Conservation (phyloP, 306 rosid genomes). For the Cucurbita moschata region DNA sequence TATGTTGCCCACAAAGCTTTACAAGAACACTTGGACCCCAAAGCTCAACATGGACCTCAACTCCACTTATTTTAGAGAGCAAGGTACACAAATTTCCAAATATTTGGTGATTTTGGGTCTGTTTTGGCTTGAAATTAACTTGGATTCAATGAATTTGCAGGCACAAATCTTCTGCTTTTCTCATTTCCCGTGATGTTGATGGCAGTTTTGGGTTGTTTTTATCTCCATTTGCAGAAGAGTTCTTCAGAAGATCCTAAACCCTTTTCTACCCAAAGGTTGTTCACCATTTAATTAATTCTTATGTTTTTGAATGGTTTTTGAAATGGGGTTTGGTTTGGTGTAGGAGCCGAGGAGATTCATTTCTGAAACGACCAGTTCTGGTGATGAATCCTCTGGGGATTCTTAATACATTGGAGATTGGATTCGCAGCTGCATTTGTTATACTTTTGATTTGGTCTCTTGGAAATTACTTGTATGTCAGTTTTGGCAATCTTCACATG, state of each 20-base stretch:
- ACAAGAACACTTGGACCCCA: not conserved
- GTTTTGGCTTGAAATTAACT: not conserved
- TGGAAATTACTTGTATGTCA: slow-evolving; percentile 35
- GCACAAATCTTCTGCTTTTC: slow-evolving; percentile 10
- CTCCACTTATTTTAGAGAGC: slow-evolving; percentile 7
- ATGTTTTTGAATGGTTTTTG: not conserved
- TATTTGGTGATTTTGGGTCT: not conserved
- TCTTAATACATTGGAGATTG: slow-evolving; percentile 36
- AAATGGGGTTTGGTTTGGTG: not conserved
- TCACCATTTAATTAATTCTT: not conserved
- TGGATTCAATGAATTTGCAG: not conserved
- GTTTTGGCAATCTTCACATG: slow-evolving; percentile 39
- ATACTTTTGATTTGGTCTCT: slow-evolving; percentile 57
- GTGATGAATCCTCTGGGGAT: slow-evolving; percentile 46
- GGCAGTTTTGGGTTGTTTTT: slow-evolving; percentile 9
- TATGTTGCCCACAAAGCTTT: slow-evolving; percentile 6
- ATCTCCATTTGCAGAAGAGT: slow-evolving; percentile 6
- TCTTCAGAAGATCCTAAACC: not conserved
- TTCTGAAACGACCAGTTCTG: slow-evolving; percentile 31
- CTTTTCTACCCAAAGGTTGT: slow-evolving; percentile 3
- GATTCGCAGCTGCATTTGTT: slow-evolving; percentile 32
- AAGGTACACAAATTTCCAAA: not conserved
- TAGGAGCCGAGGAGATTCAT: not conserved
- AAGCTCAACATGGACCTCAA: not conserved
- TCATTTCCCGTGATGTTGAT: slow-evolving; percentile 10